Evolutionary conservation across 2,329 filamentous ascomycete species (phyloP), one percentile per base, ranked within the genome.

Genomic region (Didymella sp.): DNA sequence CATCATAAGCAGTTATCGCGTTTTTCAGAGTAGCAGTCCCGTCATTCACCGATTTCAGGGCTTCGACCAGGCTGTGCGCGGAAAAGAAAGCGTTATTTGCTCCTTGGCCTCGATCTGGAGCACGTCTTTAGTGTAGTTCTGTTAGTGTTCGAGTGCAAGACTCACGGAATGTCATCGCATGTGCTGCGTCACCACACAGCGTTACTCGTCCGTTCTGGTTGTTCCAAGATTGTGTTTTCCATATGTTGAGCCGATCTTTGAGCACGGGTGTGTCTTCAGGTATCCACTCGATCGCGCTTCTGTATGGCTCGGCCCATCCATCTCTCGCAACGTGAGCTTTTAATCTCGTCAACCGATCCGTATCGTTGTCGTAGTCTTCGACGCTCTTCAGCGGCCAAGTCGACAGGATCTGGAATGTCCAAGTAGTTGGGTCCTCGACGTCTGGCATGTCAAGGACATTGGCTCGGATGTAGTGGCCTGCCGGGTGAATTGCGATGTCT

Each of bases 91-190:
- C 71, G 31, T 76, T 74, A 44, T 76, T 77, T 17, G 74, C 67
- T 6, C 73, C 73, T 60, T 76, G 74, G 1, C 73, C 74, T n/a
- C 73, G 73, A 45, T 77, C 71, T 75, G 37, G 4, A 2, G n/a
- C 2, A 3, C 1, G 1, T 24, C 6, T 41, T 59, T 4, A 60
- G 58, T 15, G 31, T 4, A 5, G 2, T 17, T 17, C 15, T 13
- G 2, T 24, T 11, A 11, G 37, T 15, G 19, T 6, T 7, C 33
- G 11, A 40, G 19, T 3, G 17, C 28, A 15, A 28, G 1, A 35
- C 71, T 44, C 63, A 73, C 68, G 73, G 15, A 75, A 75, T 0
- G 75, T 76, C 76, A 78, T 78, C 3, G 76, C 70, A 60, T 77
- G 75, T n/a, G 75, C 76, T 28, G 74, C 73, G 54, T 77, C 76